Conservation (phyloP, 495 filamentous ascomycete species). For the Geopyxis carbonaria region DNA sequence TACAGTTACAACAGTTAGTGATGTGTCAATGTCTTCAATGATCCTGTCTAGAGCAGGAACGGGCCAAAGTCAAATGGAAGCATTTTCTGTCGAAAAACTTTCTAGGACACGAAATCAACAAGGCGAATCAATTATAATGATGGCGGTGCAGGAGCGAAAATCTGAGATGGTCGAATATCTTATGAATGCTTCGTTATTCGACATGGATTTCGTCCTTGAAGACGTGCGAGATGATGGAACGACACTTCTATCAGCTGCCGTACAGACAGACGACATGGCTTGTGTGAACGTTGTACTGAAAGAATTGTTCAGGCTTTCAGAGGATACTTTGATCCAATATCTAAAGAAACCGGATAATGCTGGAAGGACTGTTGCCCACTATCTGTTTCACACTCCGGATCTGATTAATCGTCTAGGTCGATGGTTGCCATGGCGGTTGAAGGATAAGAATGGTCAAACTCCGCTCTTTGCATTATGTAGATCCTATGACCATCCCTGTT, state of each 20-base stretch:
- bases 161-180: constrained; percentile 58
- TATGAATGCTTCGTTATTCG: constrained; percentile 33
- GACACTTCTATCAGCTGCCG: constrained; percentile 80
- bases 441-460: constrained; percentile 91
- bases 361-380: constrained; percentile 82
- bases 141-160: constrained; percentile 72
- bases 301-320: constrained; percentile 38
- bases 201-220: constrained; percentile 59
- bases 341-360: constrained; percentile 59
- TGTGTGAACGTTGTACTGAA: constrained; percentile 60
- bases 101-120: constrained; percentile 21
- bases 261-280: constrained; percentile 63
- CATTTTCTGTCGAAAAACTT: constrained; percentile 20
- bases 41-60: constrained; percentile 19
- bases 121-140: constrained; percentile 86
- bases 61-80: constrained; percentile 21
- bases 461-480: constrained; percentile 86
- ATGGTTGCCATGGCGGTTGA: constrained; percentile 71
- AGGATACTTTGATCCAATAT: constrained; percentile 40
- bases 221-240: constrained; percentile 80
- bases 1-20: constrained; percentile 13
- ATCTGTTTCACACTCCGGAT: constrained; percentile 69
- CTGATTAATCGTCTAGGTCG: constrained; percentile 58
- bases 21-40: constrained; percentile 13
- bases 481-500: constrained; percentile 85